These are phyloP conservation scores for Anaeromyces robustus DNA, from an alignment of 192 early-diverging fungal genomes.

Conservation along the genomic window DNA sequence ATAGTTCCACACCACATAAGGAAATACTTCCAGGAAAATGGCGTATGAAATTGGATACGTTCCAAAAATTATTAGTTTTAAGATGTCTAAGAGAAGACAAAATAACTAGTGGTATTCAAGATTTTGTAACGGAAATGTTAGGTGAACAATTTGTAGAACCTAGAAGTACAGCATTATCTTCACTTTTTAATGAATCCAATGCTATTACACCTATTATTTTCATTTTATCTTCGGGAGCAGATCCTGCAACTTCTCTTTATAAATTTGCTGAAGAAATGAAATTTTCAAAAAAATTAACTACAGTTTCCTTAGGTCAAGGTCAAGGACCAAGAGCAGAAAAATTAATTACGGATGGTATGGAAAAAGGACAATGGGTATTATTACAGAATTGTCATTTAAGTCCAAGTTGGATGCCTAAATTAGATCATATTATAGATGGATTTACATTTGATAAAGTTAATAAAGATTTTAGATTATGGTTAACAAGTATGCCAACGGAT, in stretches of 20 bases:
- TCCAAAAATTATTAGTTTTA: conserved; percentile 30
- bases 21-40: conserved; percentile 10
- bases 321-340: conserved; percentile 39
- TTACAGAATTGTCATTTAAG: conserved; percentile 41
- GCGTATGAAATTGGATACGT: conserved; percentile 14
- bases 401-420: conserved; percentile 41
- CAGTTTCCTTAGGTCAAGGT: conserved; percentile 39
- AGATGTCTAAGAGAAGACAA: conserved; percentile 31
- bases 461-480: conserved; percentile 36
- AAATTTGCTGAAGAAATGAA: conserved; percentile 46
- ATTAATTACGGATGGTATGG: conserved; percentile 39
- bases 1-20: conserved; percentile 26
- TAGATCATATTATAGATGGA: conserved; percentile 35
- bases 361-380: conserved; percentile 38
- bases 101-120: conserved; percentile 33
- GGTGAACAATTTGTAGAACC: conserved; percentile 40
- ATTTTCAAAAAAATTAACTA: conserved; percentile 31
- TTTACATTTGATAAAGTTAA: conserved; percentile 38
- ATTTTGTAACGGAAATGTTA: conserved; percentile 29
- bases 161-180: conserved; percentile 29
- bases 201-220: conserved; percentile 34
- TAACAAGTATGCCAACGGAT: conserved; percentile 37
- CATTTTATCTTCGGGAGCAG: conserved; percentile 38
- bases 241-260: conserved; percentile 34
- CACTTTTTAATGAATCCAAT: conserved; percentile 36